Base-by-base conservation (phyloP, 805 yeast genomes). In the Jamesozyma spencerorum region DNA sequence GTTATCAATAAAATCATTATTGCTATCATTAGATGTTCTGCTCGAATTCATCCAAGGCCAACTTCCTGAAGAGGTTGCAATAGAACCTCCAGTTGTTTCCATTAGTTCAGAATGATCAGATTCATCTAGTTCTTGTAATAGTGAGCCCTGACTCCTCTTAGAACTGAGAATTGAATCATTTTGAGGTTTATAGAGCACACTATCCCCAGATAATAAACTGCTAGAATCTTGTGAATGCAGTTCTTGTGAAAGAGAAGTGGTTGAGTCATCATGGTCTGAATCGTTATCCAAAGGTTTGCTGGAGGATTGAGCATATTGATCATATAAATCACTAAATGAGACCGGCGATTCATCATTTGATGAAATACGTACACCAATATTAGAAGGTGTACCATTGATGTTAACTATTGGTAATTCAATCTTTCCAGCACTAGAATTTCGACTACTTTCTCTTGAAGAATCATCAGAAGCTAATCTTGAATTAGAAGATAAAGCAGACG, bases 231-330 rank as follows among this genome's bases (percentile, higher is more conserved):
- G 26, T 22, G 26, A 22, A 22, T 22, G 6, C 10, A 22, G 10
- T 18, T 48, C 48, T 20, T 40, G 41, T 2, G 51, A 48, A 6
- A 24, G 18, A n/a, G 40, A 36, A 18, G 17, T 18, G 8, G 42
- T 39, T 3, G 20, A 15, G 3, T 26, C 37, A n/a, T 39, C 31
- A 15, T 18, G 14, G 14, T 20, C 19, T 5, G 18, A 18, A 5
- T 46, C 47, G 13, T 44, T 44, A n/a, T 44, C 49, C 48, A 48
- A 43, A 20, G 48, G 58, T n/a, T 45, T 43, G 31, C 54, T 50
- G 12, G 27, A n/a, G 2, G 54, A 39, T 31, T 49, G 50, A 11
- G 56, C 44, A 40, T 58, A 58, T 36, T 57, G 62, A 24, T 53
- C 60, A 36, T 58, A 58, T 14, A 57, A 47, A 35, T 56, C 59